Conservation (phyloP, 306 rosid genomes). For the Chamaecrista fasciculata region DNA sequence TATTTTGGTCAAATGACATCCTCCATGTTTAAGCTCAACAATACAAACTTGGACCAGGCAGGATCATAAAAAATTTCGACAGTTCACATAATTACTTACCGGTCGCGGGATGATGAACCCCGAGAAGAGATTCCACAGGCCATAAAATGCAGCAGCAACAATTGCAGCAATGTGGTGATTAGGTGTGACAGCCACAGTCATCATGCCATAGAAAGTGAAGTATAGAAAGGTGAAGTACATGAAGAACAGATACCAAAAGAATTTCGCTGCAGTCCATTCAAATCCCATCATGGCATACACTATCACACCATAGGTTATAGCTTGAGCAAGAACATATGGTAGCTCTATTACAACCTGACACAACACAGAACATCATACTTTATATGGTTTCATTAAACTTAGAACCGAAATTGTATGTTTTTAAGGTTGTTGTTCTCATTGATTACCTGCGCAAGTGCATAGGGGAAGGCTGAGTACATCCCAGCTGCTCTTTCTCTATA, state of each 20-base stretch:
- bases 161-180: slow-evolving; percentile 58
- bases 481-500: slow-evolving; percentile 78
- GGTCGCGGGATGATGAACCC: slow-evolving; percentile 62
- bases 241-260: slow-evolving; percentile 65
- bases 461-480: slow-evolving; percentile 69
- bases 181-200: slow-evolving; percentile 67
- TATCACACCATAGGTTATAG: slow-evolving; percentile 43
- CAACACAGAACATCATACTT: not conserved
- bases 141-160: slow-evolving; percentile 52
- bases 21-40: too few relatives aligned
- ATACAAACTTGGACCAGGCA: too few relatives aligned
- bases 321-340: slow-evolving; percentile 60
- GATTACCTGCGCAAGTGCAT: slow-evolving; percentile 61
- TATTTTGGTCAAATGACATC: too few relatives aligned
- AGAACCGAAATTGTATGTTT: not conserved
- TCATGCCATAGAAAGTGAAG: slow-evolving; percentile 76
- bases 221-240: slow-evolving; percentile 60
- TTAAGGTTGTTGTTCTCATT: not conserved
- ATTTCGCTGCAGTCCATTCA: slow-evolving; percentile 48
- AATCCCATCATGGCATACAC: slow-evolving; percentile 71
- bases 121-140: slow-evolving; percentile 65
- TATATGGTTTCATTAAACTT: not conserved
- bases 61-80: too few relatives aligned
- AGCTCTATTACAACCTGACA: slow-evolving; percentile 65
- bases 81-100: slow-evolving; percentile 39